These are phyloP conservation scores for Barbarea vulgaris DNA, from an alignment of 345 rosid genomes.

Conservation along the genomic window DNA sequence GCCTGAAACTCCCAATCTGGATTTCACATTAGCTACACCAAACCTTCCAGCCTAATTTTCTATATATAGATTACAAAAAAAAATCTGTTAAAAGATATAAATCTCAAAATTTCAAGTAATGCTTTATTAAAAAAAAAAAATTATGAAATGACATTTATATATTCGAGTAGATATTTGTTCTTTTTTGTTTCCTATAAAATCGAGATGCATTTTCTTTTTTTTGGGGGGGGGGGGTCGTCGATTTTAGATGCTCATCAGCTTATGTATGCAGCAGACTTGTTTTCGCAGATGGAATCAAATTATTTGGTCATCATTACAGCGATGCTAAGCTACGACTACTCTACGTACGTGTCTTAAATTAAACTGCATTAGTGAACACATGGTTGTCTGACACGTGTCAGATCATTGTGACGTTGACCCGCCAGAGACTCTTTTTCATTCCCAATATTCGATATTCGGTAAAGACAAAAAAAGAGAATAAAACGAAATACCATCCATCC, in stretches of 20 bases:
- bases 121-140: not conserved
- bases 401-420: slow-evolving; percentile 34
- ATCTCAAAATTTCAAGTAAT: slow-evolving; percentile 11
- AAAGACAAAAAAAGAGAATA: slow-evolving; percentile 22
- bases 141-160: slow-evolving; percentile 1
- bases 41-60: slow-evolving; percentile 17
- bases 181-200: slow-evolving; percentile 11
- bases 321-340: not conserved
- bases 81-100: not conserved
- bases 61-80: slow-evolving; percentile 1
- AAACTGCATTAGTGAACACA: slow-evolving; percentile 17
- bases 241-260: slow-evolving; percentile 3
- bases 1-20: slow-evolving; percentile 39
- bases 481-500: slow-evolving; percentile 13
- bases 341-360: slow-evolving; percentile 25
- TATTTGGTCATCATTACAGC: slow-evolving; percentile 46
- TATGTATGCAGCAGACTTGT: not conserved
- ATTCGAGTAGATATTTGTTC: not conserved
- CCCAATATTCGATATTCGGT: slow-evolving; percentile 2
- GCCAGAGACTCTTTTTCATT: not conserved
- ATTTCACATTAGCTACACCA: slow-evolving; percentile 42
- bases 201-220: slow-evolving; percentile 7
- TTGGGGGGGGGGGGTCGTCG: not conserved
- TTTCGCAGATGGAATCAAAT: slow-evolving; percentile 35
- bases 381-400: slow-evolving; percentile 32